Base-by-base conservation (phyloP, 768 basidiomycete genomes). In the Phylloporus rhodoxanthus region DNA sequence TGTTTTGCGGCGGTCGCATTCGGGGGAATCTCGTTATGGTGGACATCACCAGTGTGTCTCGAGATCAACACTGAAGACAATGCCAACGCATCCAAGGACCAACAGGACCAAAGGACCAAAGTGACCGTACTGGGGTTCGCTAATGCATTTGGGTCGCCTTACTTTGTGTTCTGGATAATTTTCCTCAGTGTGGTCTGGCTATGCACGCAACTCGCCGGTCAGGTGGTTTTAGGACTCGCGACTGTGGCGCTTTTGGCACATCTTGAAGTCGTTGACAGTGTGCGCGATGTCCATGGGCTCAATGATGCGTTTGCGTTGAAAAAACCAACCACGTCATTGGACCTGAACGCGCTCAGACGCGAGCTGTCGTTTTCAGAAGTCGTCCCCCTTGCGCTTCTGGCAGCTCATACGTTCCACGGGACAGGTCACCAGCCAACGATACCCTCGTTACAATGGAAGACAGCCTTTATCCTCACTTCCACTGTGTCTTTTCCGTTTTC, bases 351-450 rank as follows among this genome's bases (percentile, higher is more conserved):
- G 13, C 57, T 62, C 8, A 58, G 60, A 21, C 70, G 70, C 10
- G 63, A 71, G 4, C 56, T 83, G 10, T 66, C 67, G 8, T 89
- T 94, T 65, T 69, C 77, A 7, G 89, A 94, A 51, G 68, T 87
- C 20, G 74, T 80, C 0, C 84, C 85, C 0, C 65, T 97, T 13
- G 85, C 85, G 1, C 75, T 97, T 8, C 73, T 96, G 10, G 86
- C 84, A 0, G 68, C 87, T 33, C 78, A 90, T 43, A 67, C 78
- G 8, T 98, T 94, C 75, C 89, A 87, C 63, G 74, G 80, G 0
- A 97, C 94, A 0, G 95, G 96, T 2, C 96, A 99, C 60, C 93
- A 98, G 68, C 78, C 92, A 1, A 85, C 85, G 3, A 75, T 98
- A 33, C 78, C 91, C 1, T 87, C 90, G 3, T 79, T 99, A 37